phyloP scores from a whole-genome alignment of 106 monocot genomes.

The Allium sativum region DNA sequence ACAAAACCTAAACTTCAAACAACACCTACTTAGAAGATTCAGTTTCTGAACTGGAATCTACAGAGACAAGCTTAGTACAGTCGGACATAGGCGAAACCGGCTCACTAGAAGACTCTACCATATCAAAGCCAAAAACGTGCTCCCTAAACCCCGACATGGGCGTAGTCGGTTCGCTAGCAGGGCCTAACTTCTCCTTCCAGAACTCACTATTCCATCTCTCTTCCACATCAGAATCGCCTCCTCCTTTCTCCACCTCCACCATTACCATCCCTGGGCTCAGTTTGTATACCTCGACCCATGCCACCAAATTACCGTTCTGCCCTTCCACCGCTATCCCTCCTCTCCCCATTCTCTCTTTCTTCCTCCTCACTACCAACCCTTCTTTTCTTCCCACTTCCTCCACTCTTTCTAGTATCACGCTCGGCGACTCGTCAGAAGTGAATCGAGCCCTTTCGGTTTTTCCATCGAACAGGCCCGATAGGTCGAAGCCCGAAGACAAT shows the following conservation, averaged over 20 bases:
- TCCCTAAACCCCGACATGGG: neutral
- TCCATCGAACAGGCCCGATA: conserved; percentile 23
- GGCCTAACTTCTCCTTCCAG: conserved; percentile 19
- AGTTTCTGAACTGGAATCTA: neutral
- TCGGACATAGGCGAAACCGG: neutral
- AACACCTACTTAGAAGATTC: neutral
- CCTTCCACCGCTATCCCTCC: conserved; percentile 17
- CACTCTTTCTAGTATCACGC: conserved; percentile 19
- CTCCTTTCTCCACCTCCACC: conserved; percentile 37
- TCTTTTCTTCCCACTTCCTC: conserved; percentile 24
- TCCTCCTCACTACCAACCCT: conserved; percentile 12
- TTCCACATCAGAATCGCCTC: conserved; percentile 2
- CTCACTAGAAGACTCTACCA: neutral
- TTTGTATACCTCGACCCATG: conserved; percentile 15
- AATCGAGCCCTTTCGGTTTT: conserved; percentile 9
- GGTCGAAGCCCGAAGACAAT: conserved; percentile 21
- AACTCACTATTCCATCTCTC: conserved; percentile 12
- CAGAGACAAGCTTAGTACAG: no score
- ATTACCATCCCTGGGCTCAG: conserved; percentile 15
- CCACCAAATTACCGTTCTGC: conserved; percentile 20
- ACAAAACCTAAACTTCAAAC: no score
- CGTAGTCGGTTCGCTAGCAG: conserved; percentile 8
- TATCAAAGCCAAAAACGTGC: neutral
- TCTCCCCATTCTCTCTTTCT: neutral
- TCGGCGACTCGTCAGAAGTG: conserved; percentile 9